Base-by-base conservation (phyloP, 768 basidiomycete genomes). In the Trametes maxima region DNA sequence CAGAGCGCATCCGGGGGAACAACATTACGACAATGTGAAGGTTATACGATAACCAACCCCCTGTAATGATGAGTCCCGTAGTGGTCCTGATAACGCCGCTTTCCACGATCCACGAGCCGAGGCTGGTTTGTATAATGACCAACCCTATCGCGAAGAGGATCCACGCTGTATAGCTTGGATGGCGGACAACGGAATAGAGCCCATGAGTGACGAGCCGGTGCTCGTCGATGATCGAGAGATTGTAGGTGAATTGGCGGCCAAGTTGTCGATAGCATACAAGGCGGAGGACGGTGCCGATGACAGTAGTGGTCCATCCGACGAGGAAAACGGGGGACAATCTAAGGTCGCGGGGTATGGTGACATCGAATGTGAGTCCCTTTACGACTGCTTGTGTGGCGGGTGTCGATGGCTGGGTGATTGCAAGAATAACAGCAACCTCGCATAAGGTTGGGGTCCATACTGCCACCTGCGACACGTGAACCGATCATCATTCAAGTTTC, bases 171-270 rank as follows among this genome's bases (percentile, higher is more conserved):
- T 67, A 68, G 52, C 59, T 59, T 17, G 63, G 65, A 45, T 68
- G 65, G 10, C 67, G 65, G 16, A 68, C 63, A 28, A 58, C 25
- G 12, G 47, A 43, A 54, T 68, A 68, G 5, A 50, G 60, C 12
- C 63, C 65, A 36, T 33, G 35, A 7, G 59, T 67, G 50, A 68
- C 44, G 36, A 68, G 54, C 37, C 42, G 50, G 54, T 68, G 67
- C 22, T 37, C 42, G 16, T 53, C 52, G 17, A 54, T 44, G 42
- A 65, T 57, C 43, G 60, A 40, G 24, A 65, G 56, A 22, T 57
- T 39, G 52, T 58, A 67, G 7, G 67, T 68, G 53, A 67, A 68
- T 28, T 63, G 45, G 8, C n/a, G 24, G 11, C 65, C 66, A 19
- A 68, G 59, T 11, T 60, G 44, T 12, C 35, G 52, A 24, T 54